Conservation (phyloP, 495 filamentous ascomycete species). For the Cudoniella acicularis region DNA sequence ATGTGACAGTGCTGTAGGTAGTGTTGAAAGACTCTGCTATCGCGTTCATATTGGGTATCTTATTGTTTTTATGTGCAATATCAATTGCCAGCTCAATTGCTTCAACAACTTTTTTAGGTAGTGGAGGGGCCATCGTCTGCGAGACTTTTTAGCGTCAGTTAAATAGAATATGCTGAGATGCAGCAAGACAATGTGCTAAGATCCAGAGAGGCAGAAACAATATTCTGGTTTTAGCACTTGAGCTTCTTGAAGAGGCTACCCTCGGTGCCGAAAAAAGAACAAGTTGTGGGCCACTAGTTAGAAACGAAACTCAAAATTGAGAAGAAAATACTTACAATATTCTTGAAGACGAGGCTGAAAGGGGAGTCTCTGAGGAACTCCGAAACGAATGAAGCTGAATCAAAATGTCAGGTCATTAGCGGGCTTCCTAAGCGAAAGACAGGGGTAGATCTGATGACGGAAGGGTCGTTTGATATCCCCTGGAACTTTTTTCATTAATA, state of each 20-base stretch:
- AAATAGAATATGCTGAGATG: too few species aligned
- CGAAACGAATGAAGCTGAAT: not conserved
- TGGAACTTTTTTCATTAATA: not conserved
- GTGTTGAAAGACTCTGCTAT: slow-evolving; percentile 14
- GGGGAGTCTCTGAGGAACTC: not conserved
- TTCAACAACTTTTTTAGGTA: slow-evolving; percentile 11
- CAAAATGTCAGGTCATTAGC: not conserved
- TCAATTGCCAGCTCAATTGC: slow-evolving; percentile 17
- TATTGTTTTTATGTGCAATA: not conserved
- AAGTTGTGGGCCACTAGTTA: too few species aligned
- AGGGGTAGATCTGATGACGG: not conserved
- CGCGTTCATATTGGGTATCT: not conserved
- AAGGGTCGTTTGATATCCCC: not conserved
- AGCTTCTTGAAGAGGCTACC: too few species aligned
- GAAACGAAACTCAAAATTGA: too few species aligned
- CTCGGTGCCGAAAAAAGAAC: too few species aligned
- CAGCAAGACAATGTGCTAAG: too few species aligned
- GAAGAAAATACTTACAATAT: not conserved
- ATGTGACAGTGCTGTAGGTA: slow-evolving; percentile 6
- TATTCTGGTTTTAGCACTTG: too few species aligned
- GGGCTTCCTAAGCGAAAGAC: not conserved
- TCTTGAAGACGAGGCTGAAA: not conserved
- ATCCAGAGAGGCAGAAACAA: too few species aligned
- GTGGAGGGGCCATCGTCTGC: too few species aligned
- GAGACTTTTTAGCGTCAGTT: too few species aligned